Evolutionary conservation across 2,329 filamentous ascomycete species (phyloP), one percentile per base, ranked within the genome.

Genomic region (Ascochyta lentis): DNA sequence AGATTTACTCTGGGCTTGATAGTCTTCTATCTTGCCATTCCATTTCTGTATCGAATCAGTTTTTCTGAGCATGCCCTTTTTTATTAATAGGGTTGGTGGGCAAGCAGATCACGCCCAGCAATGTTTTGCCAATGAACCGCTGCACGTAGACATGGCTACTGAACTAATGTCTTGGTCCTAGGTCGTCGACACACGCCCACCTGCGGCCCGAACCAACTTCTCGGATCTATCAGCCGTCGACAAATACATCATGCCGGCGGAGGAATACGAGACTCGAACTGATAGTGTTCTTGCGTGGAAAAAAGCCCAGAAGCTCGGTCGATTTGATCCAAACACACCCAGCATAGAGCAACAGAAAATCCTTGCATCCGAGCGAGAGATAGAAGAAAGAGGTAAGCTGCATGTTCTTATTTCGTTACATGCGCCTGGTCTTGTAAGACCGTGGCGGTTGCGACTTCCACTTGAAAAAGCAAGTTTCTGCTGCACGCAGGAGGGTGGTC

Each of bases 231-330:
- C 89, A 39, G 83, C 86, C 9, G 92, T 97, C 5, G 86, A 92
- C 53, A 97, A 97, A 79, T 98, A 95, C 76, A 86, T 89, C 60
- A 89, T 99, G 83, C 91, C 92, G n/a, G 82, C 84, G 48, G 84
- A 88, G 45, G 89, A 93, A 71, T 99, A 99, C 78, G 92, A 92
- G 73, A 86, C 87, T 69, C 92, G 93, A 71, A 82, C 87, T 39
- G 91, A 97, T 77, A 94, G 90, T 3, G 95, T 99, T 13, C 84
- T 97, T 23, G 91, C 93, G 6, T 98, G 92, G 92, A 99, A 99
- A 79, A 94, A 91, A 79, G 81, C 87, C n/a, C 88, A 96, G 76
- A 93, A 96, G 74, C 85, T 98, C n/a, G 95, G 95, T 46, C 91
- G 95, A 33, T 99, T 99, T 77, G 92, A 98, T 72, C 95, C 95